Conservation (phyloP, 164 flowering plant genomes). For the Nelumbo lutea region DNA sequence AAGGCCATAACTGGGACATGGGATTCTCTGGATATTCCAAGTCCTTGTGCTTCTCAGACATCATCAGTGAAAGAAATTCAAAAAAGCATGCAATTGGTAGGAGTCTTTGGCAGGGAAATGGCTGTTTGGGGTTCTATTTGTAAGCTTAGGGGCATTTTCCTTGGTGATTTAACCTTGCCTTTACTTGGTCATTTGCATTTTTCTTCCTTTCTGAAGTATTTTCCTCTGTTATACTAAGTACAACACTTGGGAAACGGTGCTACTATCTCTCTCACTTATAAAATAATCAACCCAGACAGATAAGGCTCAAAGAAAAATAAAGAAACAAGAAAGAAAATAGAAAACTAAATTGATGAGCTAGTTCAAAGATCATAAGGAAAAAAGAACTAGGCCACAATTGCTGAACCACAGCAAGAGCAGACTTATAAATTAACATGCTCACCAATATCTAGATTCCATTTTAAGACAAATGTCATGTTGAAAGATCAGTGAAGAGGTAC, state of each 20-base stretch:
- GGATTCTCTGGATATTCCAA: not conserved
- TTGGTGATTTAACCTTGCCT: too few species aligned
- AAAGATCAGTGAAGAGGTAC: conserved; percentile 2
- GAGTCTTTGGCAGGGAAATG: too few species aligned
- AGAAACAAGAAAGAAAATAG: too few species aligned
- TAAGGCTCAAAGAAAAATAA: not conserved
- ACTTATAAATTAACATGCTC: not conserved
- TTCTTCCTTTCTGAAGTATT: too few species aligned
- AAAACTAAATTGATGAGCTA: not conserved
- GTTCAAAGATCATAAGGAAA: not conserved
- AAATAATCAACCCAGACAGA: not conserved
- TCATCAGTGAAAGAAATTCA: too few species aligned
- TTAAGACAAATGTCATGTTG: not conserved
- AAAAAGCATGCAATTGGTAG: too few species aligned
- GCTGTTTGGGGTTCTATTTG: too few species aligned
- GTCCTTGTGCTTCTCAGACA: too few species aligned
- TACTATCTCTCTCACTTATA: not conserved
- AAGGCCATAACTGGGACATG: not conserved
- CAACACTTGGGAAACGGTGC: too few species aligned
- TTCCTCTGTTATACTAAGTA: too few species aligned
- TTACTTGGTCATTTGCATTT: too few species aligned
- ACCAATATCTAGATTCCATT: not conserved
- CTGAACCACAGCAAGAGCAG: not conserved
- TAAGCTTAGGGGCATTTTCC: too few species aligned
- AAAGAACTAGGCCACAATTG: not conserved